Evolutionary conservation across 129 eudicot genomes (phyloP).

Genomic region (Tagetes erecta): DNA sequence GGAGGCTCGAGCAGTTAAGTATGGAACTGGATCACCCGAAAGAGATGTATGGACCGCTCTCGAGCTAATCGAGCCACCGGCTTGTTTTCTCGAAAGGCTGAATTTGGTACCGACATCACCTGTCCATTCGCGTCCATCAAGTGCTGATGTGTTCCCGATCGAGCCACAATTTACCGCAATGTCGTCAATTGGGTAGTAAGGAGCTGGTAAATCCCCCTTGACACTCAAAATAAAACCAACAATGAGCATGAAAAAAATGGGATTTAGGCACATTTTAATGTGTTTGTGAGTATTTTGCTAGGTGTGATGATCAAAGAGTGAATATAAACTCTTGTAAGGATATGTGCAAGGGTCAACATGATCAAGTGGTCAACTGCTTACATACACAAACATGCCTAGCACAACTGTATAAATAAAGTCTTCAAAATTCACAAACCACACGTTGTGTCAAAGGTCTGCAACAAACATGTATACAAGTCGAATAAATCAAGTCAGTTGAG

Average conservation of each 20-base stretch:
- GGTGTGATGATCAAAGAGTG: conserved; percentile 17
- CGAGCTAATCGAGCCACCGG: conserved; percentile 38
- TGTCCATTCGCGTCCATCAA: conserved; percentile 43
- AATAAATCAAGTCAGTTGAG: too few species aligned
- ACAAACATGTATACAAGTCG: not conserved
- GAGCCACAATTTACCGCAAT: conserved; percentile 49
- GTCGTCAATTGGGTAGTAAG: conserved; percentile 38
- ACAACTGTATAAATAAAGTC: conserved; percentile 23
- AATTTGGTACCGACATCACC: conserved; percentile 33
- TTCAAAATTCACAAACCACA: conserved; percentile 16
- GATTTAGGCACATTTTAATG: conserved; percentile 28
- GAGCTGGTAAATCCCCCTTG: conserved; percentile 39
- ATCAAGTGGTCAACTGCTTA: conserved; percentile 26
- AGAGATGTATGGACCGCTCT: conserved; percentile 37
- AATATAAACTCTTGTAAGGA: conserved; percentile 24
- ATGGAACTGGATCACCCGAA: conserved; percentile 45
- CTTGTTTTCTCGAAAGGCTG: conserved; percentile 29
- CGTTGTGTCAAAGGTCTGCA: conserved; percentile 12
- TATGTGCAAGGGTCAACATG: not conserved
- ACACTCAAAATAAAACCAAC: conserved; percentile 16
- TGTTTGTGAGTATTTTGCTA: conserved; percentile 4
- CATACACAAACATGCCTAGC: conserved; percentile 21
- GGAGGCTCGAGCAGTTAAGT: conserved; percentile 46
- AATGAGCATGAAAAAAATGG: conserved; percentile 22
- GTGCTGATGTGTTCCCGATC: conserved; percentile 41